These are phyloP conservation scores for Sindora glabra DNA, from an alignment of 306 rosid species.

Conservation along the genomic window DNA sequence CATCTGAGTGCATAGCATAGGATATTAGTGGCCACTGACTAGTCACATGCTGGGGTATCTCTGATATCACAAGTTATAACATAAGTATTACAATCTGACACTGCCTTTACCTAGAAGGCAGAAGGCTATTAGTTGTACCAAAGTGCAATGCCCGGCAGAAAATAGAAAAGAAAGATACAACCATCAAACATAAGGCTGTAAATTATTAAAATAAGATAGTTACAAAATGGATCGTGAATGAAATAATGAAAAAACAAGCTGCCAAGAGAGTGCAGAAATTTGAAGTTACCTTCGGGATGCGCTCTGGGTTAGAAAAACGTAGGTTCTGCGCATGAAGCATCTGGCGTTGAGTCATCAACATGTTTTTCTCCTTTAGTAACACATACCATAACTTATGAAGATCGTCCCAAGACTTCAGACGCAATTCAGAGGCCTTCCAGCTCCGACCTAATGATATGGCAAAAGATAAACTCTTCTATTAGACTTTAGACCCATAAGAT, in stretches of 20 bases:
- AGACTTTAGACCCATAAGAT: too few relatives aligned
- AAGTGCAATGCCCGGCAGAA: neutral
- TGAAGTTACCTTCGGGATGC: conserved; percentile 67
- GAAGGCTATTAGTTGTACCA: neutral
- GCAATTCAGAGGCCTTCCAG: conserved; percentile 91
- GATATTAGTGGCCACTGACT: too few relatives aligned
- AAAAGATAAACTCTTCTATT: neutral
- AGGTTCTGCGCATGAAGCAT: conserved; percentile 91
- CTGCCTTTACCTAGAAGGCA: too few relatives aligned
- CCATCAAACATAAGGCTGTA: neutral
- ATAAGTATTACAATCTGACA: too few relatives aligned
- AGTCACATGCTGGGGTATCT: too few relatives aligned
- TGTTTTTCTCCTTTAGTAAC: conserved; percentile 86
- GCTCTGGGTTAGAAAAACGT: conserved; percentile 77
- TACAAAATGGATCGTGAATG: neutral
- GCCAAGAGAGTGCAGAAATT: neutral
- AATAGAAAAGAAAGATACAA: neutral
- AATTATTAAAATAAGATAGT: neutral
- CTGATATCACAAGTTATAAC: too few relatives aligned
- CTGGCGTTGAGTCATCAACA: conserved; percentile 94
- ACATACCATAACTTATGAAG: conserved; percentile 89
- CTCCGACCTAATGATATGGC: conserved; percentile 59
- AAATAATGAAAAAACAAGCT: neutral
- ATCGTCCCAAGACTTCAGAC: conserved; percentile 94
- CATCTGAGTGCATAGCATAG: too few relatives aligned